Conservation (phyloP, 139 green algal genomes). For the Prasinococcaceae sp. region DNA sequence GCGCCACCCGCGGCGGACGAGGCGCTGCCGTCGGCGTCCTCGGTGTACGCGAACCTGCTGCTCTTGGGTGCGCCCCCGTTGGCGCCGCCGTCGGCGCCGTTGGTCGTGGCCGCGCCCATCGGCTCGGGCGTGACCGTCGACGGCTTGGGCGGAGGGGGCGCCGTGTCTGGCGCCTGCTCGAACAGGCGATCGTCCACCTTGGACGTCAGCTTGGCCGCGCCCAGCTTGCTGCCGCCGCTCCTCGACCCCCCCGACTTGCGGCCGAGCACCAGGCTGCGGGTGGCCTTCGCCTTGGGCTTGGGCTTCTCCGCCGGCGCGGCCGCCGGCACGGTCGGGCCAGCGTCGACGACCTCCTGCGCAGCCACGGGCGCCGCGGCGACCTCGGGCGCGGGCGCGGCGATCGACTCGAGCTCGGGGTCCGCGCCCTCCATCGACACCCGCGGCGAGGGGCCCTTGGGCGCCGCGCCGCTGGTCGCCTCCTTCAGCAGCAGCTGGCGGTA, state of each 20-base stretch:
- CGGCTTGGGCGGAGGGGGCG: neutral
- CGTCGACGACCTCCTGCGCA: neutral
- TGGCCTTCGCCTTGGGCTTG: conserved; percentile 16
- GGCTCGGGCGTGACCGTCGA: no score
- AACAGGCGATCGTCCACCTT: conserved; percentile 49
- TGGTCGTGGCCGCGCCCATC: no score
- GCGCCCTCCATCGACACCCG: neutral
- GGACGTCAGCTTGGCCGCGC: conserved; percentile 2
- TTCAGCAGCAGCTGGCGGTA: conserved; percentile 80
- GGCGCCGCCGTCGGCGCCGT: no score
- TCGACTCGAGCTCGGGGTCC: neutral
- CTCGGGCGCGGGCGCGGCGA: no score
- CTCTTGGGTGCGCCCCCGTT: no score
- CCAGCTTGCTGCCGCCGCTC: conserved; percentile 5
- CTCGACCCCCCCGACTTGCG: neutral
- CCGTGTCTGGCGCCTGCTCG: conserved; percentile 14
- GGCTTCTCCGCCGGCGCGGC: conserved; percentile 24
- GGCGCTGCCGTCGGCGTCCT: no score
- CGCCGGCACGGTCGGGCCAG: conserved; percentile 9
- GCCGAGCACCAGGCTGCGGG: neutral
- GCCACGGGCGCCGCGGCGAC: neutral
- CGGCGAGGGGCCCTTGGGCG: neutral
- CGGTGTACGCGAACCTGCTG: no score
- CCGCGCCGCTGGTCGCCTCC: conserved; percentile 47
- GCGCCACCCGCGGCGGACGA: no score